Percentiles rank a stretch among this genome's conserved stretches.
Conservation (phyloP, 2,329 filamentous ascomycete species). For the Fusarium sp. region DNA sequence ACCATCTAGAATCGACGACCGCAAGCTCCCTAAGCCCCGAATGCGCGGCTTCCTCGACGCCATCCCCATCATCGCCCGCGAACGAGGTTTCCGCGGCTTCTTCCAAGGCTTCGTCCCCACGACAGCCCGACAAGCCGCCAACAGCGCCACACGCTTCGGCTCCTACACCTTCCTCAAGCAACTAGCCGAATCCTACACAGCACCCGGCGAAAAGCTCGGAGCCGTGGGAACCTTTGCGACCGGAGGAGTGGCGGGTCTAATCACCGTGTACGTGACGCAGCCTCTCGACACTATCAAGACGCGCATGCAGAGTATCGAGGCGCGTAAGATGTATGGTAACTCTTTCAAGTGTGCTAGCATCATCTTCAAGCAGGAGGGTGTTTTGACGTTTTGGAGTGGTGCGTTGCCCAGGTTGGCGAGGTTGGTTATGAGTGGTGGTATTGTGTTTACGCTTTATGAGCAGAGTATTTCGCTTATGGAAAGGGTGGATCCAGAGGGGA, state of each 20-base stretch:
- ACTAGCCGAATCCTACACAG: constrained; percentile 89
- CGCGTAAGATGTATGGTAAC: constrained; percentile 84
- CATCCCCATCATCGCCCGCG: constrained; percentile 85
- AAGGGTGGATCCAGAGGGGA: constrained; percentile 82
- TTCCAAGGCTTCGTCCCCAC: constrained; percentile 98
- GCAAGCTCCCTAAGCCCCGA: constrained; percentile 85
- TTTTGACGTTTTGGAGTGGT: constrained; percentile 94
- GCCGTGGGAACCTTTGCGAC: constrained; percentile 89
- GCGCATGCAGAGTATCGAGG: constrained; percentile 96
- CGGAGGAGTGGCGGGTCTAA: constrained; percentile 87
- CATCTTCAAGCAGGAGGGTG: constrained; percentile 89
- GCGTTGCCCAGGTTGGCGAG: constrained; percentile 87
- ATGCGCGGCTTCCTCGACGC: constrained; percentile 95
- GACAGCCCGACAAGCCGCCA: constrained; percentile 93
- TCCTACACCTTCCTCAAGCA: constrained; percentile 93
- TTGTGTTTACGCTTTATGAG: constrained; percentile 99
- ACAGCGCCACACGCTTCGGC: constrained; percentile 91
- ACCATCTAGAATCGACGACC: constrained; percentile 85
- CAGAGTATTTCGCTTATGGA: constrained; percentile 94
- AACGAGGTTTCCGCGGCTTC: constrained; percentile 90
- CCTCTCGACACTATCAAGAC: constrained; percentile 96
- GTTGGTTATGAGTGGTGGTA: constrained; percentile 90
- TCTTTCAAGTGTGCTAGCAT: constrained; percentile 83
- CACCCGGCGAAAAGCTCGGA: constrained; percentile 94
- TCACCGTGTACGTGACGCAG: constrained; percentile 85